Evolutionary conservation across 169 alveolate species (phyloP).

Genomic region (Plasmodium ovale): DNA sequence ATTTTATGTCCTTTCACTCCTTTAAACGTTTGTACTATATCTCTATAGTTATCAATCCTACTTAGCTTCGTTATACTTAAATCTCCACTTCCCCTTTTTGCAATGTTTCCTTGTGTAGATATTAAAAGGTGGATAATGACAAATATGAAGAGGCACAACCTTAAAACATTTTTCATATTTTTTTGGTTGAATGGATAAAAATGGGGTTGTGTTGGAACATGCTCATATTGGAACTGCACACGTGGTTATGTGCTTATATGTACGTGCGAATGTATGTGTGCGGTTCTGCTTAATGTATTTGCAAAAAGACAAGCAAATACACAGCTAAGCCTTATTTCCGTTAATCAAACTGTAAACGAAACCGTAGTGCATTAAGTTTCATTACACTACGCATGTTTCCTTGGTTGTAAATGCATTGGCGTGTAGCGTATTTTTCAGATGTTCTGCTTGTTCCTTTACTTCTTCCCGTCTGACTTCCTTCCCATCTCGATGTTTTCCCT

Average conservation of each 20-base stretch:
- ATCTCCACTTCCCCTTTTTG: neutral
- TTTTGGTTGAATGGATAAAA: neutral
- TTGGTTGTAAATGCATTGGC: too few relatives aligned
- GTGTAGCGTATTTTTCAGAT: too few relatives aligned
- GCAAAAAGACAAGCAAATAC: too few relatives aligned
- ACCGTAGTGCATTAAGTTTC: too few relatives aligned
- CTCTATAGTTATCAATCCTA: neutral
- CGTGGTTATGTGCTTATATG: neutral
- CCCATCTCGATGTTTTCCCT: too few relatives aligned
- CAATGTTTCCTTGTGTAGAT: neutral
- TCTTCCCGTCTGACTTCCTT: too few relatives aligned
- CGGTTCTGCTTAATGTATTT: too few relatives aligned
- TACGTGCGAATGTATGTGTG: neutral
- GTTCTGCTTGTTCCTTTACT: too few relatives aligned
- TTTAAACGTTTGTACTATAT: neutral
- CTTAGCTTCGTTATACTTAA: neutral
- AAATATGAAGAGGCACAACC: slow-evolving; percentile 2
- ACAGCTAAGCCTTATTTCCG: too few relatives aligned
- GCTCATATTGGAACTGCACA: neutral
- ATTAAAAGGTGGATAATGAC: neutral
- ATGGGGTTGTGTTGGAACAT: neutral
- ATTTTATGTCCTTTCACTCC: slow-evolving; percentile 1
- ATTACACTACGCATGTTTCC: too few relatives aligned
- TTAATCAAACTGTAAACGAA: too few relatives aligned
- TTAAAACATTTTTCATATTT: slow-evolving; percentile 72